Evolutionary conservation across 129 eudicot species (phyloP).

Genomic region (Deinandra increscens): DNA sequence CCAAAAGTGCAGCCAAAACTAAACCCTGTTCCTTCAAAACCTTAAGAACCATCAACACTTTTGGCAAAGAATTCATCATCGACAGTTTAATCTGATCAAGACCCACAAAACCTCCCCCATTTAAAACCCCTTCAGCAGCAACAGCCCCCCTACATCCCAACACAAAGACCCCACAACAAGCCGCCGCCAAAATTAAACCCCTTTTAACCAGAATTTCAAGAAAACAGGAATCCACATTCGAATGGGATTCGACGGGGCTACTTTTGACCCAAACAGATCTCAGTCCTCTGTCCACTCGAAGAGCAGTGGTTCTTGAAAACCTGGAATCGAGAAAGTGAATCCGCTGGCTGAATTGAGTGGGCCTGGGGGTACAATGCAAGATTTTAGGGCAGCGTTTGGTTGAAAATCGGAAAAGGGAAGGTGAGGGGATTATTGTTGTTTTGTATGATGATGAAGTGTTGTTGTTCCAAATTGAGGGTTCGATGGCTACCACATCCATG

Average conservation of each 20-base stretch:
- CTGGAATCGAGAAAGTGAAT: conserved; percentile 22
- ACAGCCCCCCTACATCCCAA: conserved; percentile 47
- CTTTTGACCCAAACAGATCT: conserved; percentile 31
- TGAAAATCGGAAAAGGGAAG: conserved; percentile 26
- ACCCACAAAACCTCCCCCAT: conserved; percentile 38
- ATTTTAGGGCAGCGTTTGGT: conserved; percentile 13
- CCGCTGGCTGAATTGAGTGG: neutral
- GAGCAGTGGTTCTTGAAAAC: conserved; percentile 7
- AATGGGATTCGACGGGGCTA: conserved; percentile 9
- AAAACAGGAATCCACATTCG: conserved; percentile 19
- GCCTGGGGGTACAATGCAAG: conserved; percentile 17
- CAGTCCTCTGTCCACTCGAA: conserved; percentile 21
- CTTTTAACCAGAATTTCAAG: conserved; percentile 39
- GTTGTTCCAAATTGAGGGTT: conserved; percentile 32
- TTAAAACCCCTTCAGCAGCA: conserved; percentile 58
- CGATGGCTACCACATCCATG: conserved; percentile 52
- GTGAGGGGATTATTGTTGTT: conserved; percentile 20
- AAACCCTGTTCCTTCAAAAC: conserved; percentile 83
- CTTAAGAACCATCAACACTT: conserved; percentile 62
- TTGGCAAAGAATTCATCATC: conserved; percentile 58
- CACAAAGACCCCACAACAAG: conserved; percentile 54
- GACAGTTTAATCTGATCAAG: conserved; percentile 54
- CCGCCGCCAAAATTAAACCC: conserved; percentile 52
- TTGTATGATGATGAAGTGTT: conserved; percentile 26
- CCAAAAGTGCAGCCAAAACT: conserved; percentile 66